These are phyloP conservation scores for Ceratocystis huliohia DNA, from an alignment of 2,329 filamentous ascomycete species.

Conservation along the genomic window DNA sequence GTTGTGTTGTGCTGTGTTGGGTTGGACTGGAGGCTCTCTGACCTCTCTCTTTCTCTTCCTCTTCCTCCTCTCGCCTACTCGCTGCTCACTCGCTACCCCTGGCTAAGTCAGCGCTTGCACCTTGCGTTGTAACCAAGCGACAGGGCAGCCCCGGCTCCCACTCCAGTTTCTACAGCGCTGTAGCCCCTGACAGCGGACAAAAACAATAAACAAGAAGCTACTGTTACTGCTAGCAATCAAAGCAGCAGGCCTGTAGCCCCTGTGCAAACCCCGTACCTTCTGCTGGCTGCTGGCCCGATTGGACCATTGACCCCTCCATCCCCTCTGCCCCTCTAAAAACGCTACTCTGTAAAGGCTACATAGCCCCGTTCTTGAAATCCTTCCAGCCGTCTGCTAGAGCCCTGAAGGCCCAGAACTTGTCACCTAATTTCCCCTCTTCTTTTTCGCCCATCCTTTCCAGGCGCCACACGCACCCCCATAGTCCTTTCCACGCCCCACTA, in stretches of 20 bases:
- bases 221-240: no score
- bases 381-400: neutral
- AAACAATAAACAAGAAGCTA: neutral
- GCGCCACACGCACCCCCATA: neutral
- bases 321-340: neutral
- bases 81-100: neutral
- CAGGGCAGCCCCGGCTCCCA: neutral
- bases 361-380: neutral
- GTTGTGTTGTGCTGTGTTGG: neutral
- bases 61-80: neutral
- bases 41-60: neutral
- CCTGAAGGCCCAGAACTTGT: slow-evolving; percentile 18
- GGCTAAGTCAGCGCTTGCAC: neutral
- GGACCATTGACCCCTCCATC: no score
- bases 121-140: neutral
- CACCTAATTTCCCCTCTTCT: slow-evolving; percentile 18
- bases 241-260: no score
- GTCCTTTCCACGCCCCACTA: neutral
- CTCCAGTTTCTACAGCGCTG: neutral
- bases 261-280: neutral
- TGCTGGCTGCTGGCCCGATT: neutral
- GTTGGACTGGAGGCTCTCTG: neutral
- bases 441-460: slow-evolving; percentile 3
- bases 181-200: neutral
- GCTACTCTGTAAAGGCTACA: neutral